Base-by-base conservation (phyloP, 148 eudicot genomes). In the Amaranthus palmeri region DNA sequence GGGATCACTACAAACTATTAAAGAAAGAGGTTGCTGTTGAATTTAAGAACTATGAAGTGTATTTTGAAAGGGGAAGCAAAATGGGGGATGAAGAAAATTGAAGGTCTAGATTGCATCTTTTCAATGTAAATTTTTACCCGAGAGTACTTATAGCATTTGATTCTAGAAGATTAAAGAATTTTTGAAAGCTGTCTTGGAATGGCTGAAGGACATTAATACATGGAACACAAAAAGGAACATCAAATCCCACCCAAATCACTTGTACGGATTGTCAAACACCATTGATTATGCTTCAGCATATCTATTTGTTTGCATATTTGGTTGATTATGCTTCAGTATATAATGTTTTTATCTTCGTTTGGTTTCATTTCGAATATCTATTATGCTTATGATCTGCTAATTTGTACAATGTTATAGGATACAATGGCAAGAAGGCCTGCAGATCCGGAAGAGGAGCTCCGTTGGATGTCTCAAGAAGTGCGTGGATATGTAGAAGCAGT, bases 401-500 rank as follows among this genome's bases (percentile, higher is more conserved):
- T 69, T 79, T 73, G 9, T 45, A 15, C 63, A 73, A 72, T 75
- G 25, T n/a, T 48, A 66, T 73, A 95, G 99, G 99, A 91, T 57
- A 88, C 99, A 50, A 89, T 91, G 97, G 75, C 93, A 10, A 88
- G 96, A 85, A 83, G 93, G 80, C 99, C 99, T 72, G 97, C 84
- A 69, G 97, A 95, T 72, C 97, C 97, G 8, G 97, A 92, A 73
- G 97, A 92, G 76, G 97, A 93, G 85, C 96, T 93, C 68, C 86
- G 96, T n/a, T 93, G 98, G 98, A 93, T 93, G 96, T 77, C 98
- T 79, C 98, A 87, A 67, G 98, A 93, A 90, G 98, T 93, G 73
- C 92, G 98, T 73, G 96, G 96, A 82, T 93, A 93, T 80, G 96
- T 93, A 72, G 96, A 93, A 87, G 98, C 98, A 56, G 96, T 90